phyloP scores from a whole-genome alignment of 2,329 filamentous ascomycete genomes.

The Xylaria multiplex region DNA sequence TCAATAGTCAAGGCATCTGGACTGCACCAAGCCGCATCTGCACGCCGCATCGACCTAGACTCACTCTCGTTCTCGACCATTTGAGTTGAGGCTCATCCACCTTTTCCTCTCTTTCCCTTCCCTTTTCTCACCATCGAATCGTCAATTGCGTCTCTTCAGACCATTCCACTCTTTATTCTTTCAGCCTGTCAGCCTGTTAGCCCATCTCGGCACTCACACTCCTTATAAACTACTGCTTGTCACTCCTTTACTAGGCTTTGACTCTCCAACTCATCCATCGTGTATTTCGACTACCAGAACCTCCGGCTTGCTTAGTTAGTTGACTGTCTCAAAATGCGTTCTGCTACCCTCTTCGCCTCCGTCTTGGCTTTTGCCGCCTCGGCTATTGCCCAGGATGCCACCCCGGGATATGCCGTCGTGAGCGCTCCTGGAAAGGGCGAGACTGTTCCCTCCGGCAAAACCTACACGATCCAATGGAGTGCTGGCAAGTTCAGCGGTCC shows the following conservation, averaged over 20 bases:
- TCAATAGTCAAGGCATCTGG: not conserved
- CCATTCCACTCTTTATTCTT: slow-evolving; percentile 33
- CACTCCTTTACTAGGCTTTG: slow-evolving; percentile 31
- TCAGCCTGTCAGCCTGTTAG: slow-evolving; percentile 23
- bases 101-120: slow-evolving; percentile 10
- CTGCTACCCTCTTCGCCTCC: slow-evolving; percentile 59
- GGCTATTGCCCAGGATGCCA: slow-evolving; percentile 60
- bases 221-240: slow-evolving; percentile 29
- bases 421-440: slow-evolving; percentile 57
- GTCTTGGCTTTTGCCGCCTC: slow-evolving; percentile 63
- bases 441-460: slow-evolving; percentile 59
- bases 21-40: not conserved
- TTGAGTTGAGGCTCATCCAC: slow-evolving; percentile 27
- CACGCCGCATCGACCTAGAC: too few species aligned
- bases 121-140: slow-evolving; percentile 25
- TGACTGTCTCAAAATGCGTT: slow-evolving; percentile 62
- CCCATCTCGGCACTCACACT: slow-evolving; percentile 34
- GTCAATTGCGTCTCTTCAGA: slow-evolving; percentile 32
- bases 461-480: slow-evolving; percentile 63
- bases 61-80: slow-evolving; percentile 20
- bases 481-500: slow-evolving; percentile 54
- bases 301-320: slow-evolving; percentile 10
- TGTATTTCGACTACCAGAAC: not conserved
- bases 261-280: slow-evolving; percentile 12
- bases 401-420: slow-evolving; percentile 66